phyloP scores from a whole-genome alignment of 495 filamentous ascomycete species.

The Barbatosphaeria neglecta region DNA sequence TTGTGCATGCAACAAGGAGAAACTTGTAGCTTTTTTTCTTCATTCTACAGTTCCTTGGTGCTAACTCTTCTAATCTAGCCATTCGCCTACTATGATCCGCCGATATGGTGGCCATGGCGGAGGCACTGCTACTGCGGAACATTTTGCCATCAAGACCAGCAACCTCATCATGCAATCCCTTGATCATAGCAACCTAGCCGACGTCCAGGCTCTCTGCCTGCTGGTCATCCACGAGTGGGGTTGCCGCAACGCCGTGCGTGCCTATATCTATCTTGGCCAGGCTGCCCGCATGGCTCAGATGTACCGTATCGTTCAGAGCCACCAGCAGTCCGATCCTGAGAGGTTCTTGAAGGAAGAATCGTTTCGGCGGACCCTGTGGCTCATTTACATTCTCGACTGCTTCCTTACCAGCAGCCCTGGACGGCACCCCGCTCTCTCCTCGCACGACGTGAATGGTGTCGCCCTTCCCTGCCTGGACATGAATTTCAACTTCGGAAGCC shows the following conservation, averaged over 20 bases:
- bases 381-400: slow-evolving; percentile 41
- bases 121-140: slow-evolving; percentile 30
- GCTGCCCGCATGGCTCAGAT: slow-evolving; percentile 41
- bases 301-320: slow-evolving; percentile 35
- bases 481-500: slow-evolving; percentile 38
- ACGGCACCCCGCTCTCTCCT: slow-evolving; percentile 34
- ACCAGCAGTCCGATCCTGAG: slow-evolving; percentile 31
- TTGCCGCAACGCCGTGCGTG: slow-evolving; percentile 37
- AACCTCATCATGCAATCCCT: slow-evolving; percentile 31
- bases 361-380: slow-evolving; percentile 38
- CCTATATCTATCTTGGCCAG: slow-evolving; percentile 40
- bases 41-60: too few species aligned
- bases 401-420: slow-evolving; percentile 43
- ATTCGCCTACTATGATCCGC: slow-evolving; percentile 36
- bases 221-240: slow-evolving; percentile 42
- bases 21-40: too few species aligned
- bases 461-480: slow-evolving; percentile 37
- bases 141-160: slow-evolving; percentile 37
- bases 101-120: slow-evolving; percentile 35
- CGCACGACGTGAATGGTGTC: slow-evolving; percentile 33
- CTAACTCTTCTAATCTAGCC: slow-evolving; percentile 14
- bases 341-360: slow-evolving; percentile 41
- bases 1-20: too few species aligned
- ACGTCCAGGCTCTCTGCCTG: slow-evolving; percentile 40
- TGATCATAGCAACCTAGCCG: slow-evolving; percentile 36